Evolutionary conservation across 73 alveolate genomes (phyloP), one percentile per base, ranked within the genome.

Genomic region (Paramecium caudatum): DNA sequence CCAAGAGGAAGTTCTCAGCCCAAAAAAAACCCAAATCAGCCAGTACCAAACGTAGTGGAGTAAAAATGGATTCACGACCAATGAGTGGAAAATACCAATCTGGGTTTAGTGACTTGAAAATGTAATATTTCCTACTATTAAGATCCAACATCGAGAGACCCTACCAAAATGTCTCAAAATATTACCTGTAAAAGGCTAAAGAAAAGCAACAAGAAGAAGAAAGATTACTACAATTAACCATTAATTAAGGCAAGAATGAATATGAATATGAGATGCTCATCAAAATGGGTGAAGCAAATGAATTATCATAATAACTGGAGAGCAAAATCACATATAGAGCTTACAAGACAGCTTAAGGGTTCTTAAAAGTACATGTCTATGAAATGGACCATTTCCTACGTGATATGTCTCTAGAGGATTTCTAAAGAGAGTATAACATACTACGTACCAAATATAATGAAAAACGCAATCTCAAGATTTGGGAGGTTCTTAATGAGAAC

Each of bases 281-380:
- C 6, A 86, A 86, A 13, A 86, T 86, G 93, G 93, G 93, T 21
- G 93, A 86, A 63, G 93, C 93, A 0, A 86, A 86, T 43, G 93
- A 86, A 63, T 48, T 86, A 6, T 62, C 90, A 6, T 65, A 86
- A 86, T 69, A 41, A 62, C 33, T 86, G 7, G 84, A 86, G 3
- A 86, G 93, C 41, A 86, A 86, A 25, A 78, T 86, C 9, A 86
- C 93, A 9, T 86, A 86, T 7, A 86, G 93, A 86, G 93, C 93
- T 3, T 86, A 63, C 32, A 70, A 78, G 47, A 21, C 90, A 21
- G 93, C 93, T 21, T 16, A 86, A 63, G 93, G 93, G 19, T 39
- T 63, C 10, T 48, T 86, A 10, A 86, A 65, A 27, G 93, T 86
- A 9, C 93, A 86, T 78, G 68, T 86, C 7, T 86, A 86, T 37